A percentile compares a stretch with the other conserved stretches of the same genome.
Conservation (phyloP, 176 grass and related monocot genomes). For the Alopecurus myosuroides region DNA sequence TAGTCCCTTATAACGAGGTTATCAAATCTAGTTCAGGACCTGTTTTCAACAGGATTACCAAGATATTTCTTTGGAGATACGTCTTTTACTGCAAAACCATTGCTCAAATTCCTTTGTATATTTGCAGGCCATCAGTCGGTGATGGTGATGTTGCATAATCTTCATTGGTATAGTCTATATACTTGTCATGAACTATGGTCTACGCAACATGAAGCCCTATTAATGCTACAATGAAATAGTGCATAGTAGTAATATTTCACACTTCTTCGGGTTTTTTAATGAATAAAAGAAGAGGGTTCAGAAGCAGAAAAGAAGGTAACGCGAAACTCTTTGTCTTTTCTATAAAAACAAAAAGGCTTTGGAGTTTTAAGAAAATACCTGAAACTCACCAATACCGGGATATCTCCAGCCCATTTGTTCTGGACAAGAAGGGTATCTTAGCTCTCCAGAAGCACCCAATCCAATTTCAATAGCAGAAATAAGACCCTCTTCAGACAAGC, state of each 20-base stretch:
- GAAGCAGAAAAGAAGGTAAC: not conserved
- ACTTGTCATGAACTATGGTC: not conserved
- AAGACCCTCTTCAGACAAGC: constrained; percentile 62
- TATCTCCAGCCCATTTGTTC: constrained; percentile 84
- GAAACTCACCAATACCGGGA: constrained; percentile 98
- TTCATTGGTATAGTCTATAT: not conserved
- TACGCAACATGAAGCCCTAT: not conserved
- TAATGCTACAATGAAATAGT: not conserved
- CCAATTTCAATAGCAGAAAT: constrained; percentile 89
- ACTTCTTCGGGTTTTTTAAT: not conserved
- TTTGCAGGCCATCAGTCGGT: not conserved
- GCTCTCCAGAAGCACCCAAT: constrained; percentile 80
- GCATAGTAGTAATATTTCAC: not conserved
- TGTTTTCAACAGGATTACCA: not conserved
- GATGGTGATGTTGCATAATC: not conserved
- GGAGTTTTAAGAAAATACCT: constrained; percentile 49
- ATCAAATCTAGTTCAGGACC: not conserved
- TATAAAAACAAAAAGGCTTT: not conserved
- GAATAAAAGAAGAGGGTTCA: not conserved
- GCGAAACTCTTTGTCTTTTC: constrained; percentile 6
- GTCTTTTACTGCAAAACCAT: not conserved
- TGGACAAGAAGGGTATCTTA: constrained; percentile 82
- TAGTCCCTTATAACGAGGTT: not conserved
- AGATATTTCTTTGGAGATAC: not conserved
- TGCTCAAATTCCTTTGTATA: not conserved